phyloP scores from a whole-genome alignment of 2,329 filamentous ascomycete species.

The Chrysoporthe puriensis region DNA sequence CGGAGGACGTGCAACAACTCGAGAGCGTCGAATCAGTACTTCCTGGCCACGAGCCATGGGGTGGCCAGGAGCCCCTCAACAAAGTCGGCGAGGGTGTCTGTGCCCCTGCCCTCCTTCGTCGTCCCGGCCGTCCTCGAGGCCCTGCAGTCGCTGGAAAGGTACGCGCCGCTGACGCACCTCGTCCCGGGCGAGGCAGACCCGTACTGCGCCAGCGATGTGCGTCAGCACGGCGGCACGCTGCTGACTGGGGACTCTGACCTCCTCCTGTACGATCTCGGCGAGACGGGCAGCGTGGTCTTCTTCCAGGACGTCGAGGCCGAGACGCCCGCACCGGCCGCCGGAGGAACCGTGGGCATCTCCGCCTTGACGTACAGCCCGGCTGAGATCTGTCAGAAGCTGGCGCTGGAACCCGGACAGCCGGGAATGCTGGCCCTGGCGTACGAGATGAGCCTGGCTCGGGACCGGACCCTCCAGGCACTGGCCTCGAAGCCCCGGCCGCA shows the following conservation, averaged over 20 bases:
- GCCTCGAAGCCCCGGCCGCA: slow-evolving; percentile 31
- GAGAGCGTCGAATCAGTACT: slow-evolving; percentile 56
- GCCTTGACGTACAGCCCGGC: slow-evolving; percentile 32
- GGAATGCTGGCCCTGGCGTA: slow-evolving; percentile 38
- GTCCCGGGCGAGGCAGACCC: slow-evolving; percentile 85
- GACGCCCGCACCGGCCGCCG: neutral
- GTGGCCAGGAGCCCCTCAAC: neutral
- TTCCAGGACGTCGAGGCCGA: slow-evolving; percentile 64
- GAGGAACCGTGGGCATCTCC: slow-evolving; percentile 31
- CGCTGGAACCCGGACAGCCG: slow-evolving; percentile 30
- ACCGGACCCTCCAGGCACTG: slow-evolving; percentile 32
- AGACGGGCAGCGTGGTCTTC: slow-evolving; percentile 65
- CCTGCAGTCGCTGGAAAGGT: slow-evolving; percentile 52
- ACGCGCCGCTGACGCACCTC: slow-evolving; percentile 52
- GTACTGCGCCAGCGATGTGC: slow-evolving; percentile 72
- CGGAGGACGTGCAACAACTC: slow-evolving; percentile 63
- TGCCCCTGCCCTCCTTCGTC: slow-evolving; percentile 65
- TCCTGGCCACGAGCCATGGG: slow-evolving; percentile 39
- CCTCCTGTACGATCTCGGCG: slow-evolving; percentile 71
- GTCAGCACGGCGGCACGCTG: slow-evolving; percentile 57
- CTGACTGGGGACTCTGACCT: slow-evolving; percentile 90
- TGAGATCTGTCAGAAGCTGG: slow-evolving; percentile 34
- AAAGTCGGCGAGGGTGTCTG: slow-evolving; percentile 11
- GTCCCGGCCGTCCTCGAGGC: slow-evolving; percentile 78
- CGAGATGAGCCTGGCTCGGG: slow-evolving; percentile 37